Evolutionary conservation across 2,329 filamentous ascomycete genomes (phyloP), one percentile per base, ranked within the genome.

Genomic region (Penicillium occitanis): DNA sequence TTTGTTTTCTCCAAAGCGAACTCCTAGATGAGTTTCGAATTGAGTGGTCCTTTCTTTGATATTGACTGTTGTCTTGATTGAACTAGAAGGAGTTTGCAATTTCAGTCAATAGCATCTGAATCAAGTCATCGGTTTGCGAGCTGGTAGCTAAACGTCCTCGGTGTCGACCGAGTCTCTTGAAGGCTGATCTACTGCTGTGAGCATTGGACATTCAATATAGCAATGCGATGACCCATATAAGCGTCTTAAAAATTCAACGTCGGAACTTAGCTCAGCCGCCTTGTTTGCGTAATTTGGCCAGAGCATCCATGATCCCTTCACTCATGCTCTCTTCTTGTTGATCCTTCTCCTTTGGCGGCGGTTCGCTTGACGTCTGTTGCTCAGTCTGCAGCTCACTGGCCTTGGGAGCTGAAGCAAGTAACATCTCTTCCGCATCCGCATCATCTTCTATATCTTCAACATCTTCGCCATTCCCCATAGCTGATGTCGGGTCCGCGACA

Each of bases 251-350:
- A 40, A 17, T 1, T 13, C 5, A 14, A 50, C 35, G 30, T 10
- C 19, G 35, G 13, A 30, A 4, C 1, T n/a, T 30, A 17, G 33
- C 37, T 68, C 61, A 66, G 46, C 60, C 70, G n/a, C 70, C 70
- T 17, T 71, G 73, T 58, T 78, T 73, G 68, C 87, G 78, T 59
- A 88, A 73, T 70, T 83, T 88, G 58, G 81, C 84, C 61, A 89
- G 73, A 5, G 86, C 87, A 35, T 85, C 84, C 78, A 84, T 82
- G 61, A 89, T 82, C 10, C 86, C 86, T 59, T 87, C 85, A 69
- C 81, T 84, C 67, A 87, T 72, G n/a, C 79, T 77, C 64, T 78
- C 75, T 59, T 82, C 80, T 14, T 82, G 61, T 55, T 51, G 57
- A 11, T 28, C 7, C 14, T 53, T 76, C 55, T 68, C 61, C 35